phyloP scores from a whole-genome alignment of 805 yeast species.

The Cyberlindnera xishuangbannaensis region DNA sequence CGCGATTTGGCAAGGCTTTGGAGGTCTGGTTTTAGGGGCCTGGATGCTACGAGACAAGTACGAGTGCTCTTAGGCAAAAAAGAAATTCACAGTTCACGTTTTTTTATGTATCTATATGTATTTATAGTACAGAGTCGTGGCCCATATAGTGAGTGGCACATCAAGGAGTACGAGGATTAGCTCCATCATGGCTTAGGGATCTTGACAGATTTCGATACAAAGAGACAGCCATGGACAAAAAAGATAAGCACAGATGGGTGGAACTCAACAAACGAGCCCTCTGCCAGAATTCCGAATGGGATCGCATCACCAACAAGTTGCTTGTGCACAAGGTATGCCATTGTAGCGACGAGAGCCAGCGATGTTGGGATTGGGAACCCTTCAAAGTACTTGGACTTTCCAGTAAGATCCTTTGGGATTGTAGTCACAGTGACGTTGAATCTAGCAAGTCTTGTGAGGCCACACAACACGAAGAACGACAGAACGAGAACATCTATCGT shows the following conservation, averaged over 20 bases:
- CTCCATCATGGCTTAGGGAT: conserved; percentile 77
- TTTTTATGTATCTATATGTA: too few relatives aligned
- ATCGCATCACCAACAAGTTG: conserved; percentile 44
- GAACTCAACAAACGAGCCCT: conserved; percentile 57
- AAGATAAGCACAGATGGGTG: conserved; percentile 67
- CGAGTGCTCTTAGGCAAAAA: too few relatives aligned
- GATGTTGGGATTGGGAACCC: conserved; percentile 96
- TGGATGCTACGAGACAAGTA: too few relatives aligned
- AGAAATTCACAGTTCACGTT: too few relatives aligned
- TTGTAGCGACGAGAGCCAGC: conserved; percentile 60
- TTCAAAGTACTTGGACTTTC: conserved; percentile 89
- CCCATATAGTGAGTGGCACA: too few relatives aligned
- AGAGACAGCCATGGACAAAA: conserved; percentile 78
- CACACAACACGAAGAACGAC: conserved; percentile 85
- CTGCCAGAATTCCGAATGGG: conserved; percentile 60
- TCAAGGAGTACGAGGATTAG: too few relatives aligned
- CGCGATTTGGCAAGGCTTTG: too few relatives aligned
- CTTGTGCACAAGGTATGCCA: conserved; percentile 62
- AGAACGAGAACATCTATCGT: conserved; percentile 73
- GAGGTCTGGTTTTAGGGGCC: too few relatives aligned
- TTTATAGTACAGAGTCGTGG: too few relatives aligned
- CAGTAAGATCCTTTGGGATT: conserved; percentile 82
- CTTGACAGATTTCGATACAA: conserved; percentile 84
- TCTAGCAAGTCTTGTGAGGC: conserved; percentile 88
- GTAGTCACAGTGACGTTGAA: conserved; percentile 92